Evolutionary conservation across 179 eudicot species (phyloP).

Genomic region (Dionaea muscipula): DNA sequence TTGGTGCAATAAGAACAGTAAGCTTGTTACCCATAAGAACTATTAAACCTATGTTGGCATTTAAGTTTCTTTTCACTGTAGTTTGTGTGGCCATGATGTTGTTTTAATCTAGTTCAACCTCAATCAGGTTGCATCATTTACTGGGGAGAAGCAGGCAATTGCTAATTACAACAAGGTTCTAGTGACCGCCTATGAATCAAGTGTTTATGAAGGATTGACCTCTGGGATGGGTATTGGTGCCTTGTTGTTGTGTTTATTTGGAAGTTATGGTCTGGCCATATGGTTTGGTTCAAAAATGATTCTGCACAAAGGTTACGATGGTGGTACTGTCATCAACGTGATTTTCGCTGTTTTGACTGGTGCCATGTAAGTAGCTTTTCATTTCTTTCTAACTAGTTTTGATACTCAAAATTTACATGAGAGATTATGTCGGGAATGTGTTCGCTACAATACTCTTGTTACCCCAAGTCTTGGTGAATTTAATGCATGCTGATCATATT

Average conservation of each 20-base stretch:
- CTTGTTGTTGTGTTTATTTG: slow-evolving; percentile 18
- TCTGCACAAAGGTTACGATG: slow-evolving; percentile 25
- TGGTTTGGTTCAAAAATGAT: slow-evolving; percentile 46
- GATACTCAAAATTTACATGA: no score
- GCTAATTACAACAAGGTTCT: slow-evolving; percentile 24
- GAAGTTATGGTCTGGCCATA: slow-evolving; percentile 33
- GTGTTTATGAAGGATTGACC: slow-evolving; percentile 32
- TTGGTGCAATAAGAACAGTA: slow-evolving; percentile 53
- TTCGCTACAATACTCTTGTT: not conserved
- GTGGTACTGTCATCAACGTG: slow-evolving; percentile 30
- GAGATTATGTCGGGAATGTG: not conserved
- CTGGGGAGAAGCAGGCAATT: slow-evolving; percentile 41
- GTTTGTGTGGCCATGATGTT: not conserved
- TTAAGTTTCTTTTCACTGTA: not conserved
- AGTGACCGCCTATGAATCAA: slow-evolving; percentile 20
- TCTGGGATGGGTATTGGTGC: slow-evolving; percentile 33
- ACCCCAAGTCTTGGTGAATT: no score
- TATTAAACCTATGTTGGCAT: not conserved
- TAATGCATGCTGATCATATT: no score
- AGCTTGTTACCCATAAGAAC: not conserved
- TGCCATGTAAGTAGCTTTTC: slow-evolving; percentile 26
- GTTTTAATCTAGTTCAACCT: not conserved
- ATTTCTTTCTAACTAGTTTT: not conserved
- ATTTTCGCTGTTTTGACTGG: slow-evolving; percentile 30
- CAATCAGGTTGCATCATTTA: slow-evolving; percentile 41